Conservation (phyloP, 2,329 filamentous ascomycete genomes). For the Orbilia quercus region DNA sequence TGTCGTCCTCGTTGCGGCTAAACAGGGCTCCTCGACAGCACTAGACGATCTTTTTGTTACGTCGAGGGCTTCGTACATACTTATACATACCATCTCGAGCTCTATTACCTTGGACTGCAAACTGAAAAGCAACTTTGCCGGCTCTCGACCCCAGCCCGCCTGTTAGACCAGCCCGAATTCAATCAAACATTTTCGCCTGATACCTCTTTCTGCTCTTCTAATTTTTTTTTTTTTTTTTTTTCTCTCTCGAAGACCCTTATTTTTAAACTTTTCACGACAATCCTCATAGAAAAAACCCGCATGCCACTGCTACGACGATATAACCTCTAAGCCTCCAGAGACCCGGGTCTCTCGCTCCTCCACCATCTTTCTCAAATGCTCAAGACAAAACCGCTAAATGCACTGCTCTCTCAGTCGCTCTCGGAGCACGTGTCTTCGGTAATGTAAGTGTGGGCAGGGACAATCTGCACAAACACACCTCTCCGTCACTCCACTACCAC, state of each 20-base stretch:
- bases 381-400: conserved; percentile 60
- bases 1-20: conserved; percentile 41
- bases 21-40: conserved; percentile 17
- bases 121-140: conserved; percentile 1
- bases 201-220: no score
- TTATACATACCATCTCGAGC: conserved; percentile 2
- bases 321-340: conserved; percentile 14
- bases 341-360: conserved; percentile 30
- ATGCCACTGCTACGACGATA: conserved; percentile 35
- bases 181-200: conserved; percentile 29
- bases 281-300: conserved; percentile 4
- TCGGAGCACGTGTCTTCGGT: conserved; percentile 60
- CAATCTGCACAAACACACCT: conserved; percentile 54
- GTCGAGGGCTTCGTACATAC: conserved; percentile 9
- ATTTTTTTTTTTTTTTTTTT: conserved; percentile 14
- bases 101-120: conserved; percentile 15
- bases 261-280: conserved; percentile 13
- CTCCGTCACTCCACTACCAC: conserved; percentile 17
- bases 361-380: conserved; percentile 57
- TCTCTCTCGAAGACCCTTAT: background rate
- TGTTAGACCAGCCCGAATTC: conserved; percentile 13
- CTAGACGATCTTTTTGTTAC: background rate
- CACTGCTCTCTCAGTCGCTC: conserved; percentile 60
- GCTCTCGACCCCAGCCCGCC: conserved; percentile 16
- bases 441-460: conserved; percentile 58